Conservation (phyloP, 306 rosid genomes). For the Hippophae rhamnoides region DNA sequence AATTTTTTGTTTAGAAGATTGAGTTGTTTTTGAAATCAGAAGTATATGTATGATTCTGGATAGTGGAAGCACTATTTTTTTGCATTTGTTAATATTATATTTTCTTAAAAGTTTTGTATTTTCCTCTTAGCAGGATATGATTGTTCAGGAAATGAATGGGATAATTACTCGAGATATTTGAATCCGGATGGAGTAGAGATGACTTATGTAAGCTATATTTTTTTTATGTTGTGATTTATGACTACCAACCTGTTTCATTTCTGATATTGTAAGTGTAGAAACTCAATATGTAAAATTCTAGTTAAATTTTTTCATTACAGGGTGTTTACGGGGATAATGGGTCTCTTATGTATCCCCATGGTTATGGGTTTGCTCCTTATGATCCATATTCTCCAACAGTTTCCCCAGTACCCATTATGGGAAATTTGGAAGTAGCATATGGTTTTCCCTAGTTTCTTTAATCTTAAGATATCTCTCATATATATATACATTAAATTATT, state of each 20-base stretch:
- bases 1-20: background rate
- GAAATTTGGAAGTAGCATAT: slow-evolving; percentile 14
- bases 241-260: no score
- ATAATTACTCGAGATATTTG: slow-evolving; percentile 62
- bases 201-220: slow-evolving; percentile 46
- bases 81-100: no score
- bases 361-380: slow-evolving; percentile 82
- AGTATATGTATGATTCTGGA: no score
- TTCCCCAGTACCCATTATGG: slow-evolving; percentile 90
- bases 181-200: slow-evolving; percentile 79
- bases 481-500: no score
- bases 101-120: background rate
- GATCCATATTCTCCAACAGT: slow-evolving; percentile 84
- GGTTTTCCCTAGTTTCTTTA: no score
- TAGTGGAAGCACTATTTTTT: no score
- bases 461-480: no score
- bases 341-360: slow-evolving; percentile 73
- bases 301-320: slow-evolving; percentile 20
- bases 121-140: slow-evolving; percentile 44
- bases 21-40: no score
- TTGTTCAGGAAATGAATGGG: slow-evolving; percentile 65
- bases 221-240: no score
- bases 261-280: no score
- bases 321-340: slow-evolving; percentile 89
- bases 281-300: background rate